phyloP scores from a whole-genome alignment of 495 filamentous ascomycete genomes.

The Bacidia rubella region DNA sequence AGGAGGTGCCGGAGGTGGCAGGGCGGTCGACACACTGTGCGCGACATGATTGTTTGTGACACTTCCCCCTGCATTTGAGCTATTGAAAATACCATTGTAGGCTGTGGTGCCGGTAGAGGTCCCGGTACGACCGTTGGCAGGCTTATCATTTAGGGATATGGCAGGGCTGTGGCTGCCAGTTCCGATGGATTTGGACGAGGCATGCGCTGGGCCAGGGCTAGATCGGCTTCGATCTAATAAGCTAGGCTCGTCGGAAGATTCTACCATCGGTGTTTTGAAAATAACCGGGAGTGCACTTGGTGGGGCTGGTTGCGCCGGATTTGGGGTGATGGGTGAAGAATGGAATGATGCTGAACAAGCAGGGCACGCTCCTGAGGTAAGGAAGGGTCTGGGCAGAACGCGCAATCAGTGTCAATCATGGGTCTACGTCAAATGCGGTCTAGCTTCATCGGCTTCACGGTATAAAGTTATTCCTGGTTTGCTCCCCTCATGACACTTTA shows the following conservation, averaged over 20 bases:
- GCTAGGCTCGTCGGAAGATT: conserved; percentile 40
- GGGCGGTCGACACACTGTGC: conserved; percentile 21
- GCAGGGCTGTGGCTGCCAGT: conserved; percentile 14
- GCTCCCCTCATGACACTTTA: too few relatives aligned
- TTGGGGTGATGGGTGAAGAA: background rate
- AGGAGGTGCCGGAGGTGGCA: conserved; percentile 35
- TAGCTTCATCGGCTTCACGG: too few relatives aligned
- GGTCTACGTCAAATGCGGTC: too few relatives aligned
- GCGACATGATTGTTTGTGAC: conserved; percentile 22
- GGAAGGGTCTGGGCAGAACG: too few relatives aligned
- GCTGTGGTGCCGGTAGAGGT: background rate
- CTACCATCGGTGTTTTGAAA: conserved; percentile 44
- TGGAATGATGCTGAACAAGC: background rate
- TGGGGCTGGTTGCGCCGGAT: background rate
- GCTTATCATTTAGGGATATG: conserved; percentile 24
- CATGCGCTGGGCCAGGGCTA: conserved; percentile 42
- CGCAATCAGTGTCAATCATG: too few relatives aligned
- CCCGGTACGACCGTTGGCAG: conserved; percentile 18
- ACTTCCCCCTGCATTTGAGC: conserved; percentile 12
- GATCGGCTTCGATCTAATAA: conserved; percentile 46
- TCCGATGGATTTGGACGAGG: conserved; percentile 28
- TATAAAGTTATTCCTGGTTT: too few relatives aligned
- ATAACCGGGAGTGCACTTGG: background rate
- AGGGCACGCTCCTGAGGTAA: too few relatives aligned
- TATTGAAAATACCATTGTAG: conserved; percentile 12